phyloP scores from a whole-genome alignment of 2,329 filamentous ascomycete species.

The Beauveria brongniartii region DNA sequence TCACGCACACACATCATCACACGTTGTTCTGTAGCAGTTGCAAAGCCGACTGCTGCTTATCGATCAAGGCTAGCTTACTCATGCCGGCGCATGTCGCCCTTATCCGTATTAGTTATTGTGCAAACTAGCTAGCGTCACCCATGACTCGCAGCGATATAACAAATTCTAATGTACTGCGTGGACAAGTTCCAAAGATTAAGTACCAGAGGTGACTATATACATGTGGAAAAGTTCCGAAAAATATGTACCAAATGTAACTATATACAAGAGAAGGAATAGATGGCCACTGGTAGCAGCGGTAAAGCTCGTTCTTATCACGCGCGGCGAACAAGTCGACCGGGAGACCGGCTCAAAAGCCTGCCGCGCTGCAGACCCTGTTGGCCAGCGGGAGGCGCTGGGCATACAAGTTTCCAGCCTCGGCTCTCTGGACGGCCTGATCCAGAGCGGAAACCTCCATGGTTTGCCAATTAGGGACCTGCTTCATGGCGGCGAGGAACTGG shows the following conservation, averaged over 20 bases:
- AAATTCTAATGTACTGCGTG: too few species aligned
- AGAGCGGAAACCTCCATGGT: constrained; percentile 9
- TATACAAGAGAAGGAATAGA: neutral
- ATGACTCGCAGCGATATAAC: too few species aligned
- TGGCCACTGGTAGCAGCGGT: neutral
- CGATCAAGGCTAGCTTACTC: too few species aligned
- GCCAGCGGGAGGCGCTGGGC: constrained; percentile 9
- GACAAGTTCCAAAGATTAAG: too few species aligned
- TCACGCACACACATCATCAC: too few species aligned
- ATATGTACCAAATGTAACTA: neutral
- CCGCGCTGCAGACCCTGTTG: constrained; percentile 3
- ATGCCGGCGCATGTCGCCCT: too few species aligned
- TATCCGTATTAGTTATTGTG: too few species aligned
- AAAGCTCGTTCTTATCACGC: neutral
- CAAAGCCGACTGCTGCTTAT: too few species aligned
- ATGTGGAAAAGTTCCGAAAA: neutral
- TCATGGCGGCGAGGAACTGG: constrained; percentile 6
- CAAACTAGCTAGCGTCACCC: too few species aligned
- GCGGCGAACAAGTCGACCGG: neutral
- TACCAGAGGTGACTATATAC: neutral
- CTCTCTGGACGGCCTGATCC: constrained; percentile 8
- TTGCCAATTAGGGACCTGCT: neutral
- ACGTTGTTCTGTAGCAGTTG: too few species aligned
- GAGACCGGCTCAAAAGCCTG: neutral
- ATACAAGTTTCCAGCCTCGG: constrained; percentile 9